Conservation (phyloP, 192 early-diverging fungal genomes). For the Linnemannia schmuckeri region DNA sequence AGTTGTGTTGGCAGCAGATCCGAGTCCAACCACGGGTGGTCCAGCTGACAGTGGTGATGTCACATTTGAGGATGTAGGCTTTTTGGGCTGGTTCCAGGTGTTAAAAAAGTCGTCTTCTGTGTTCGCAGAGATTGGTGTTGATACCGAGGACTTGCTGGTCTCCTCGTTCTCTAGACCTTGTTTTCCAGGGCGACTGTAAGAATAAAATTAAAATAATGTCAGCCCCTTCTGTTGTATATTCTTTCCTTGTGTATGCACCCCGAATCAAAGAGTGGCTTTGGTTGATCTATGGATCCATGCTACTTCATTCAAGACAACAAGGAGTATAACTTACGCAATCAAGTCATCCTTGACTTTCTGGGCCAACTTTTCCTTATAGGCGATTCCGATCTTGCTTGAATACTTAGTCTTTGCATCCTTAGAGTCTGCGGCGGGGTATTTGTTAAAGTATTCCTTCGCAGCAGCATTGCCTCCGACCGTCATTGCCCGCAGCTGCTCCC, state of each 20-base stretch:
- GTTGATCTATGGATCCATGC: neutral
- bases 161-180: constrained; percentile 35
- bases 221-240: neutral
- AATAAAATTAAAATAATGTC: neutral
- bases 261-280: neutral
- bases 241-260: neutral
- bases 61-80: neutral
- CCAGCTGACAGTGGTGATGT: constrained; percentile 11
- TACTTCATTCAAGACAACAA: neutral
- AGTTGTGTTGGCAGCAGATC: constrained; percentile 6
- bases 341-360: constrained; percentile 82
- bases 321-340: constrained; percentile 38
- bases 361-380: constrained; percentile 86
- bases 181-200: constrained; percentile 35
- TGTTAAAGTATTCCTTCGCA: constrained; percentile 86
- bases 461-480: constrained; percentile 91
- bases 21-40: constrained; percentile 36
- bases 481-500: constrained; percentile 91
- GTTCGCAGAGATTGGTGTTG: constrained; percentile 2
- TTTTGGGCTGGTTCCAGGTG: constrained; percentile 51
- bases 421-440: constrained; percentile 62
- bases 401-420: constrained; percentile 90
- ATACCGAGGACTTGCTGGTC: constrained; percentile 11
- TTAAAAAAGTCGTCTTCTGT: constrained; percentile 51
- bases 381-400: constrained; percentile 72